Evolutionary conservation across 1,284 basidiomycete species (phyloP).

Genomic region (Hypsizygus ulmarius): DNA sequence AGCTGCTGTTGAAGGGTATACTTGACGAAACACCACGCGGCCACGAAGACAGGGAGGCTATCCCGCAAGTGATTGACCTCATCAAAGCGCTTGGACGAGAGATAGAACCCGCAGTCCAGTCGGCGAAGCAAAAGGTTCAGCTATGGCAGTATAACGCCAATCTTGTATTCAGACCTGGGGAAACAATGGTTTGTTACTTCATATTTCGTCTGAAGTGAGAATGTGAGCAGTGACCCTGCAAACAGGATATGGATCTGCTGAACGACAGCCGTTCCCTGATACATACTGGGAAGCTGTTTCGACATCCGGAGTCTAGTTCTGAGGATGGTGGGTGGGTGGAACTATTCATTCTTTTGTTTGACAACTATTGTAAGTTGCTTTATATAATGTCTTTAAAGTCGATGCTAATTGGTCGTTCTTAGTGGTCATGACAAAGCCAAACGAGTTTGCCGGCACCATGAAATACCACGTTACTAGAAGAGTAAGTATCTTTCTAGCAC

Average conservation of each 20-base stretch:
- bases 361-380: conserved; percentile 77
- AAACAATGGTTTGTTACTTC: conserved; percentile 61
- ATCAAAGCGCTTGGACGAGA: conserved; percentile 84
- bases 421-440: conserved; percentile 89
- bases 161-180: conserved; percentile 76
- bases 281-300: conserved; percentile 75
- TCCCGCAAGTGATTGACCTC: conserved; percentile 82
- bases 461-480: conserved; percentile 80
- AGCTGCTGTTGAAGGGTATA: conserved; percentile 80
- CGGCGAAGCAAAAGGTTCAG: conserved; percentile 84
- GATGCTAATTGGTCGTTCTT: conserved; percentile 5
- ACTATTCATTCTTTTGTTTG: conserved; percentile 84
- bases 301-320: conserved; percentile 84
- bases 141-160: conserved; percentile 83
- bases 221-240: conserved; percentile 5
- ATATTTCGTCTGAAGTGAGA: not conserved
- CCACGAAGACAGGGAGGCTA: conserved; percentile 77
- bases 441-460: conserved; percentile 68
- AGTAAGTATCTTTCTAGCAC: conserved; percentile 42
- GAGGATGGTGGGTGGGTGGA: conserved; percentile 84
- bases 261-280: conserved; percentile 83
- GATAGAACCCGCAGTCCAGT: conserved; percentile 78
- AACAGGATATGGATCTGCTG: conserved; percentile 82
- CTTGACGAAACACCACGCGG: conserved; percentile 67
- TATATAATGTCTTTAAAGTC: not conserved